Evolutionary conservation across 2,329 filamentous ascomycete species (phyloP).

Genomic region (Ilyonectria robusta): DNA sequence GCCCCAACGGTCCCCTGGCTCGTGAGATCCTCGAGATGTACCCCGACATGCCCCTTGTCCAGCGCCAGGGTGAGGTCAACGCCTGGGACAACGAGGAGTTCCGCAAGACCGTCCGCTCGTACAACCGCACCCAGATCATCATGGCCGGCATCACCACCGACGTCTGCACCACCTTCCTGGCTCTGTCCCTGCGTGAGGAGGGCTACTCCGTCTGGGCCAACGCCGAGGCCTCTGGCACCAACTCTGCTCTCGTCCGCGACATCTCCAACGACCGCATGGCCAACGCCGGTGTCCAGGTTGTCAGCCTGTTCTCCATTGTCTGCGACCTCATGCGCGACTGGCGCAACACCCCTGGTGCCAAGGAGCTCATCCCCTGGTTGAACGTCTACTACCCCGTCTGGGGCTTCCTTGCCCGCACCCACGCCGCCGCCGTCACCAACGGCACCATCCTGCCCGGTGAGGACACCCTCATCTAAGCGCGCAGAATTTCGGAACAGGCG

Average conservation of each 20-base stretch:
- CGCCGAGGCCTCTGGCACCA: conserved; percentile 79
- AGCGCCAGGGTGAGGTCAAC: conserved; percentile 80
- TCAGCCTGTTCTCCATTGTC: conserved; percentile 74
- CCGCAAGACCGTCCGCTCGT: conserved; percentile 73
- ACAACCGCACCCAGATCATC: conserved; percentile 78
- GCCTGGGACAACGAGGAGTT: conserved; percentile 84
- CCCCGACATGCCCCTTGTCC: conserved; percentile 75
- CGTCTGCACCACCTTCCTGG: conserved; percentile 82
- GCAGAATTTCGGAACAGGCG: not conserved
- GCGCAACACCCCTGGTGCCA: conserved; percentile 67
- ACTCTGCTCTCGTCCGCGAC: conserved; percentile 71
- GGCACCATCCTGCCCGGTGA: conserved; percentile 73
- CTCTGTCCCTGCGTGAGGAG: conserved; percentile 77
- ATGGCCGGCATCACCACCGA: conserved; percentile 81
- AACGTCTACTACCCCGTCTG: conserved; percentile 77
- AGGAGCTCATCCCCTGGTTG: conserved; percentile 73
- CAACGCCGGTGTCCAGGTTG: conserved; percentile 74
- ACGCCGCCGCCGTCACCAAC: conserved; percentile 72
- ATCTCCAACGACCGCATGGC: conserved; percentile 78
- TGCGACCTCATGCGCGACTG: conserved; percentile 81
- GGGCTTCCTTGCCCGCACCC: conserved; percentile 73
- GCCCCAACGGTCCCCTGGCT: conserved; percentile 80
- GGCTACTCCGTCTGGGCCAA: conserved; percentile 84
- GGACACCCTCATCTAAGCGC: conserved; percentile 45
- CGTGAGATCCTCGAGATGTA: conserved; percentile 79